Percentiles rank a stretch among this genome's conserved stretches.
phyloP scores from a whole-genome alignment of 352 stramenopile genomes.

The Phytophthora meadii region DNA sequence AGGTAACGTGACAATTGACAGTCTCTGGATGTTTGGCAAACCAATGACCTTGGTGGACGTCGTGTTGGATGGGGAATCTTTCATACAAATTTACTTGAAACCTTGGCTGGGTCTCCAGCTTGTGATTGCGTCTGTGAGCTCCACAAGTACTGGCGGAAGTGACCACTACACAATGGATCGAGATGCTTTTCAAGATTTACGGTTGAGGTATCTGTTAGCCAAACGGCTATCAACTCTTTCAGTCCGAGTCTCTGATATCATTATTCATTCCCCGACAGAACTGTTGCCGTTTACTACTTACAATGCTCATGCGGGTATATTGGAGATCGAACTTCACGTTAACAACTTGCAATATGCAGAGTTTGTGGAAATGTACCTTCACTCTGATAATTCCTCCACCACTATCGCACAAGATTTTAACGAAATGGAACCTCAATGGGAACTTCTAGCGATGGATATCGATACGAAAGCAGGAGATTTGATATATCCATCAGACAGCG shows the following conservation, averaged over 20 bases:
- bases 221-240: constrained; percentile 6
- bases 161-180: constrained; percentile 17
- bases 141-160: constrained; percentile 1
- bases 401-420: constrained; percentile 6
- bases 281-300: constrained; percentile 17
- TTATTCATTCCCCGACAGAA: constrained; percentile 13
- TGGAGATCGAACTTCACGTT: constrained; percentile 32
- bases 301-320: constrained; percentile 10
- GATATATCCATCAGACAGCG: constrained; percentile 3
- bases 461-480: constrained; percentile 7
- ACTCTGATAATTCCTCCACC: not conserved
- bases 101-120: constrained; percentile 34
- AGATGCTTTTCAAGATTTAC: constrained; percentile 27
- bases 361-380: constrained; percentile 6
- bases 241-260: constrained; percentile 22
- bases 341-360: constrained; percentile 4
- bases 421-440: constrained; percentile 17
- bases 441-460: constrained; percentile 26
- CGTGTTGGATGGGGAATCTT: constrained; percentile 29
- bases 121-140: constrained; percentile 13
- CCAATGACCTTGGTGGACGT: constrained; percentile 32
- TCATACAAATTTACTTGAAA: constrained; percentile 33
- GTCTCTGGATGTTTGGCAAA: constrained; percentile 21
- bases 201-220: constrained; percentile 20
- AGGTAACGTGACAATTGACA: constrained; percentile 16